Evolutionary conservation across 1,284 basidiomycete genomes (phyloP).

Genomic region (Schizopora paradoxa): DNA sequence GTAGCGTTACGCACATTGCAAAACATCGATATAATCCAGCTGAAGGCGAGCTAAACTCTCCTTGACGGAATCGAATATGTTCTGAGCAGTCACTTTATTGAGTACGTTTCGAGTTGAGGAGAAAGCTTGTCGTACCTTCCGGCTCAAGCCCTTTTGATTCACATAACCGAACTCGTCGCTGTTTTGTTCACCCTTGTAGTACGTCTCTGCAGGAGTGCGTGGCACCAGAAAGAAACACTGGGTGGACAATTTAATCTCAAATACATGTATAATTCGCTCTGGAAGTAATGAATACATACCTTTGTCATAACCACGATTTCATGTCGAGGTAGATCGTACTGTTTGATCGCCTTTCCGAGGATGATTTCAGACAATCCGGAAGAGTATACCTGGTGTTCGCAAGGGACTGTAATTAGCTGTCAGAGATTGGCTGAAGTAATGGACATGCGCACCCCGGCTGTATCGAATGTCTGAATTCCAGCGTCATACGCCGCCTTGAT

Average conservation of each 20-base stretch:
- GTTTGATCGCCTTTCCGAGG: constrained; percentile 42
- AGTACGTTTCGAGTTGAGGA: constrained; percentile 14
- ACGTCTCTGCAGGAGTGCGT: constrained; percentile 7
- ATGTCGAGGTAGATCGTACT: constrained; percentile 37
- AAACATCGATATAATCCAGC: constrained; percentile 41
- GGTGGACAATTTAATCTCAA: not conserved
- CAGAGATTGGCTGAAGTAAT: not conserved
- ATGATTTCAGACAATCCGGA: constrained; percentile 38
- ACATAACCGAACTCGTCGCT: constrained; percentile 29
- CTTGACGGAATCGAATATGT: constrained; percentile 42
- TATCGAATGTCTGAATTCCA: constrained; percentile 40
- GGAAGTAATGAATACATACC: constrained; percentile 12
- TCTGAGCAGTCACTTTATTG: constrained; percentile 24
- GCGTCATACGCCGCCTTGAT: constrained; percentile 34
- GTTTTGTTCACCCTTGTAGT: constrained; percentile 15
- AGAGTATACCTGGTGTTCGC: constrained; percentile 32
- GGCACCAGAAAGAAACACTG: not conserved
- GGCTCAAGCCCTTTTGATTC: constrained; percentile 36
- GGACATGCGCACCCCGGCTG: constrained; percentile 31
- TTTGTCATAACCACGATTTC: constrained; percentile 40
- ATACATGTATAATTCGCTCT: not conserved
- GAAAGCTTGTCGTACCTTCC: constrained; percentile 29
- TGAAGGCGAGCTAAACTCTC: constrained; percentile 36
- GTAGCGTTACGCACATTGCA: constrained; percentile 32
- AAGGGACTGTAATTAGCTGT: not conserved